Percentiles rank a stretch among this genome's conserved stretches.
Conservation (phyloP, 331 rosid genomes). For the Spiraea crenata region DNA sequence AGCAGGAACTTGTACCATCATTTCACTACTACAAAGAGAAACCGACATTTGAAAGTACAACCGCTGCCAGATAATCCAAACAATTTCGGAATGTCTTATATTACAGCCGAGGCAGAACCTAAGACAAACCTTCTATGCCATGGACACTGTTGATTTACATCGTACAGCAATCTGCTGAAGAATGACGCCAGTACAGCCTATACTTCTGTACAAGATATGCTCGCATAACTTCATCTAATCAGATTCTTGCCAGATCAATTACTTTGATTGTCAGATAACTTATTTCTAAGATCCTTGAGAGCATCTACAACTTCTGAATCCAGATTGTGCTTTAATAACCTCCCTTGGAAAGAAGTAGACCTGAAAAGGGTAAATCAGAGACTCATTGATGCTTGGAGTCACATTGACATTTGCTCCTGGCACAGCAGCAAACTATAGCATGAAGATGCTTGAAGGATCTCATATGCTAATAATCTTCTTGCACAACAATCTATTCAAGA, state of each 20-base stretch:
- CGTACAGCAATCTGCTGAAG: background rate
- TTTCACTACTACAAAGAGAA: background rate
- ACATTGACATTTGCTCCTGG: background rate
- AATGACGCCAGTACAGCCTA: constrained; percentile 4
- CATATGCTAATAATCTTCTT: background rate
- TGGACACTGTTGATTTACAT: background rate
- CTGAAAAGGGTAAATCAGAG: constrained; percentile 42
- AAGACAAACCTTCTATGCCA: background rate
- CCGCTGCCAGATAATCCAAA: background rate
- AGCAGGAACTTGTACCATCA: no score
- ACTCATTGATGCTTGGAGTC: constrained; percentile 13
- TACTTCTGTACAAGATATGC: background rate
- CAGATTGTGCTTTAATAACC: constrained; percentile 81
- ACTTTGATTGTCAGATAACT: constrained; percentile 26
- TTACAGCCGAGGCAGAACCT: background rate
- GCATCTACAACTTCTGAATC: constrained; percentile 65
- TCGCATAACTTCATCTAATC: background rate
- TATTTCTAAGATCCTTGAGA: constrained; percentile 30
- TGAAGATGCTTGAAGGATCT: background rate
- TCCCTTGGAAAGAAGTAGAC: constrained; percentile 76
- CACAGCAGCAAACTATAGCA: background rate
- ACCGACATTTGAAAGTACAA: background rate
- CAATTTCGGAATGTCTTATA: background rate
- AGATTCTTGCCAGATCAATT: constrained; percentile 1
- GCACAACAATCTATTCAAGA: background rate